Evolutionary conservation across 2,329 filamentous ascomycete species (phyloP).

Genomic region (Pseudogymnoascus sp.): DNA sequence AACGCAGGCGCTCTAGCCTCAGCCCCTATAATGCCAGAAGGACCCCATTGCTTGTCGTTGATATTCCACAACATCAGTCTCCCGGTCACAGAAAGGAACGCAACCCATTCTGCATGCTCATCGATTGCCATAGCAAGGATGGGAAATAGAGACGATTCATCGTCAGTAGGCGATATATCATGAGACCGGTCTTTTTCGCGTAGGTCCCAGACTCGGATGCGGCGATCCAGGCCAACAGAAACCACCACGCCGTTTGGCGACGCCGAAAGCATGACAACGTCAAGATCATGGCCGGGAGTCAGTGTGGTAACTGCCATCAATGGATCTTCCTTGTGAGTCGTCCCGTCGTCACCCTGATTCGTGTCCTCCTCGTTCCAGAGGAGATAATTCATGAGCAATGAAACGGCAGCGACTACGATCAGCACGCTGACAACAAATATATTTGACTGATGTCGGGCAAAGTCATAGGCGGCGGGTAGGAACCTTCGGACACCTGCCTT

Average conservation of each 20-base stretch:
- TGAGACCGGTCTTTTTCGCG: conserved; percentile 34
- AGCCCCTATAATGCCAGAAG: conserved; percentile 47
- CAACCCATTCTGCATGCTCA: conserved; percentile 56
- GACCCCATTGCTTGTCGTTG: conserved; percentile 46
- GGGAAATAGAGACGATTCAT: conserved; percentile 44
- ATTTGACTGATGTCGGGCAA: conserved; percentile 50
- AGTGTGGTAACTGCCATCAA: conserved; percentile 54
- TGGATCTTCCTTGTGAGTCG: conserved; percentile 37
- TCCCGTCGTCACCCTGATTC: conserved; percentile 39
- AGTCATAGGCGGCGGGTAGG: conserved; percentile 57
- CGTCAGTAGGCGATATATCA: conserved; percentile 29
- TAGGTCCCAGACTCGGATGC: conserved; percentile 59
- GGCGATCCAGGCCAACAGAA: conserved; percentile 63
- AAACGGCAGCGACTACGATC: conserved; percentile 55
- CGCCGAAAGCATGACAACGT: conserved; percentile 57
- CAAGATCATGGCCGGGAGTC: conserved; percentile 56
- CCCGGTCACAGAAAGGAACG: conserved; percentile 52
- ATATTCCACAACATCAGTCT: conserved; percentile 59
- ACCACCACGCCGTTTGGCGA: conserved; percentile 58
- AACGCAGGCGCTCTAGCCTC: conserved; percentile 52
- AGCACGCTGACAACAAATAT: conserved; percentile 57
- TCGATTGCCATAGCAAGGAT: conserved; percentile 59
- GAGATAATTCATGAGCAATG: conserved; percentile 66
- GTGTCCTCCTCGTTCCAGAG: conserved; percentile 55
- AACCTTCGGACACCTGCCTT: conserved; percentile 39